Conservation (phyloP, 208 protist genomes). For the Wallacemonas sp. region DNA sequence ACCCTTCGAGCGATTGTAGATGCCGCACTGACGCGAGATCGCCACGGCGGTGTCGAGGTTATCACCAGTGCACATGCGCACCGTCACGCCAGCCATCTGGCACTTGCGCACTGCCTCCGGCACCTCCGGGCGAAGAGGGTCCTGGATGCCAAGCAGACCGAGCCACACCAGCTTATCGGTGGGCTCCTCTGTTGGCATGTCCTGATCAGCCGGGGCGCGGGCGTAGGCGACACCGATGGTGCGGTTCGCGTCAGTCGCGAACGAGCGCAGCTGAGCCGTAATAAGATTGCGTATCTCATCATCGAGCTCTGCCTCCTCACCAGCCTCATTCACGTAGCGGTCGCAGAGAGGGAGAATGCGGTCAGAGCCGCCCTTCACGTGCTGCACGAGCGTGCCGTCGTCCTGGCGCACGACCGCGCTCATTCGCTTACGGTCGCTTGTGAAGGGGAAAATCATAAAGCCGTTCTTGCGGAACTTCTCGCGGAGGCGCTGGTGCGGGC, state of each 20-base stretch:
- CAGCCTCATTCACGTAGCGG: conserved; percentile 52
- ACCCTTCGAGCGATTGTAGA: conserved; percentile 60
- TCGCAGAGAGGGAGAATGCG: conserved; percentile 79
- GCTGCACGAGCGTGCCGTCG: conserved; percentile 49
- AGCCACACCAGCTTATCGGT: conserved; percentile 87
- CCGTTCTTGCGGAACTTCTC: conserved; percentile 31
- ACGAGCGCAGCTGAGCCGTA: conserved; percentile 30
- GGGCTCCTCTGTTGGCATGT: conserved; percentile 54
- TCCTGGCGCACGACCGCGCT: conserved; percentile 49
- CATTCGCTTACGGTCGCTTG: conserved; percentile 89
- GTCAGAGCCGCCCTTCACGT: conserved; percentile 93
- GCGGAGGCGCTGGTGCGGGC: conserved; percentile 59
- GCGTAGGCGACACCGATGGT: conserved; percentile 82
- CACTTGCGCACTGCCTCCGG: conserved; percentile 88
- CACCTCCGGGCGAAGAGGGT: conserved; percentile 94
- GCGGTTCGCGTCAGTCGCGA: conserved; percentile 67
- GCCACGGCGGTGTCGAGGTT: conserved; percentile 92
- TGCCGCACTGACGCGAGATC: conserved; percentile 93
- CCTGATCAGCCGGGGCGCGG: conserved; percentile 5
- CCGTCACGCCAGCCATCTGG: conserved; percentile 85
- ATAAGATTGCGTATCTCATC: conserved; percentile 42
- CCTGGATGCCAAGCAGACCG: conserved; percentile 94
- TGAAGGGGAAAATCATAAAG: conserved; percentile 83
- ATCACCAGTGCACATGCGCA: conserved; percentile 97
- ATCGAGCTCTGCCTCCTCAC: conserved; percentile 35